phyloP scores from a whole-genome alignment of 1,139 yeast genomes.

The Candida freyschussii region DNA sequence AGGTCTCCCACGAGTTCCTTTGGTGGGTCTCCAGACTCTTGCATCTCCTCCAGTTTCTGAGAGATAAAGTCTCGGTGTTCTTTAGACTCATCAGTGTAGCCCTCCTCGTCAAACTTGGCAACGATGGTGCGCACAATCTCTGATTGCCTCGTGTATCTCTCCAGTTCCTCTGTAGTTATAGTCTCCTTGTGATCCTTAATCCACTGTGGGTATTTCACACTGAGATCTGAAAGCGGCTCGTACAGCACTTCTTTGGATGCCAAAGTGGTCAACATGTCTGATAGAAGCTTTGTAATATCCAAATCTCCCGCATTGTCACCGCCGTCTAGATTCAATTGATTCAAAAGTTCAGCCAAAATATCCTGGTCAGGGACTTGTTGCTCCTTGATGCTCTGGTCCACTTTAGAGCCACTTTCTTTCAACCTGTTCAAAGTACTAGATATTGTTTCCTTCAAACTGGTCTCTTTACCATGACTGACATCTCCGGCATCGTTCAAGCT shows the following conservation, averaged over 20 bases:
- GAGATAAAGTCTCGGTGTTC: conserved; percentile 51
- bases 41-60: conserved; percentile 59
- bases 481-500: not conserved
- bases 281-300: conserved; percentile 60
- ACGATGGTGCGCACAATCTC: conserved; percentile 50
- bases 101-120: conserved; percentile 50
- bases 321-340: conserved; percentile 34
- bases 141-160: conserved; percentile 50
- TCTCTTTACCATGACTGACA: conserved; percentile 21
- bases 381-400: conserved; percentile 54
- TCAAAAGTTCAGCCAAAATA: conserved; percentile 48
- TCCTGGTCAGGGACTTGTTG: conserved; percentile 47
- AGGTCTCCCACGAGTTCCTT: conserved; percentile 68
- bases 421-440: conserved; percentile 77
- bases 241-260: conserved; percentile 83
- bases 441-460: conserved; percentile 68
- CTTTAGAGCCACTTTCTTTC: conserved; percentile 60
- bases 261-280: conserved; percentile 77
- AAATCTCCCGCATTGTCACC: conserved; percentile 40
- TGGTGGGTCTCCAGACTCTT: conserved; percentile 88
- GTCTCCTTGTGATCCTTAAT: conserved; percentile 39
- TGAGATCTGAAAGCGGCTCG: conserved; percentile 82
- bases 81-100: conserved; percentile 47
- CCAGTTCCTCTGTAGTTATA: conserved; percentile 44
- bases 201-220: conserved; percentile 48